Percentiles rank a stretch among this genome's conserved stretches.
Conservation (phyloP, 768 basidiomycete genomes). For the Russula sp. region DNA sequence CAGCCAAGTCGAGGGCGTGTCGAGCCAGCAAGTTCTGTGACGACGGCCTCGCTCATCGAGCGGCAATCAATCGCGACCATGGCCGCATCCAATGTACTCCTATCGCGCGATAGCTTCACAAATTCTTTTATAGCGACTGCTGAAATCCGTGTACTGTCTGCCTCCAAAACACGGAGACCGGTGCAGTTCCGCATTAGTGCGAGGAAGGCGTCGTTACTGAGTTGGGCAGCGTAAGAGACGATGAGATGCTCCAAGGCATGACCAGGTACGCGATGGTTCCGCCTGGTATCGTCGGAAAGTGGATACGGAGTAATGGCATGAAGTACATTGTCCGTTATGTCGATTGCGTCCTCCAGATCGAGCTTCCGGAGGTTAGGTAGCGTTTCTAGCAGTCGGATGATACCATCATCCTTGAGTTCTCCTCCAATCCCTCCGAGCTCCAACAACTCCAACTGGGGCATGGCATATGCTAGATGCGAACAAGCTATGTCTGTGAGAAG, state of each 20-base stretch:
- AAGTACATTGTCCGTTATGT: constrained; percentile 69
- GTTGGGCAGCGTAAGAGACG: constrained; percentile 55
- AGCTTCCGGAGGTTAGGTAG: constrained; percentile 65
- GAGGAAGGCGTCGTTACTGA: constrained; percentile 59
- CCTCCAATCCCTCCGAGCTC: constrained; percentile 73
- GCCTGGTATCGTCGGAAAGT: constrained; percentile 12
- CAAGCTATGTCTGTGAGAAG: constrained; percentile 71
- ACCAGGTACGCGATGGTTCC: constrained; percentile 33
- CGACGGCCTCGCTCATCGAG: constrained; percentile 48
- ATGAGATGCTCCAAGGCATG: constrained; percentile 64
- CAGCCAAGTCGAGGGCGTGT: constrained; percentile 69
- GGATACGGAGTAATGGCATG: constrained; percentile 48
- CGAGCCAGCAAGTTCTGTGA: constrained; percentile 50
- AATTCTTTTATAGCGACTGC: constrained; percentile 58
- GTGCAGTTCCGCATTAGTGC: constrained; percentile 57
- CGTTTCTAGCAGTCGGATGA: constrained; percentile 60
- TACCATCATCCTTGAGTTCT: constrained; percentile 63
- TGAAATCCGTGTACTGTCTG: constrained; percentile 72
- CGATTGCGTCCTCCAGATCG: constrained; percentile 79
- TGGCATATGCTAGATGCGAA: constrained; percentile 57
- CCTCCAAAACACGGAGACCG: constrained; percentile 59
- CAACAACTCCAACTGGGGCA: constrained; percentile 67
- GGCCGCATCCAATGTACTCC: constrained; percentile 42
- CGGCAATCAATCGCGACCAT: constrained; percentile 74
- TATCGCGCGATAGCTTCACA: constrained; percentile 45